Evolutionary conservation across 106 monocot species (phyloP), one percentile per base, ranked within the genome.

Genomic region (Vanilla planifolia): DNA sequence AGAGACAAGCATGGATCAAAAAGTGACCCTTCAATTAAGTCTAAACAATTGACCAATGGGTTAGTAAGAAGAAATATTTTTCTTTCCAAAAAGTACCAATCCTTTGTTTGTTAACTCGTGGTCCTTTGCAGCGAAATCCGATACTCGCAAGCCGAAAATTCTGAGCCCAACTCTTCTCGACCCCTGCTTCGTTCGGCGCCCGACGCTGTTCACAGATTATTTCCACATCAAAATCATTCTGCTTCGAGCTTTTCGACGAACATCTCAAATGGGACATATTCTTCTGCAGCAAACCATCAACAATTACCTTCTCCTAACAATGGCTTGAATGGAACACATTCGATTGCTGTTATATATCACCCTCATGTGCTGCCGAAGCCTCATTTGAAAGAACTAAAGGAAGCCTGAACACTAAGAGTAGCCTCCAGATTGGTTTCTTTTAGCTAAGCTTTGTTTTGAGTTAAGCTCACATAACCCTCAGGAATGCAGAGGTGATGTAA

Each of bases 31-130:
- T 1, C 40, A 8, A 21, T 56, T 40, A 85, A 77, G 62, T 62
- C 70, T 22, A 92, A 73, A 66, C 63, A 48, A 2, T 39, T 45
- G 16, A 37, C 60, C 8, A 69, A 77, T 39, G 63, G 64, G 86
- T 92, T 71, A 70, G 86, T 60, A 57, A 40, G 14, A 40, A 2
- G 40, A 14, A 40, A 9, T 14, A 40, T 2, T 7, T 9, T 40
- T 4, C 40, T 40, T 40, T 40, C 40, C 14, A 40, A 9, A 9
- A 9, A 14, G 40, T 40, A 40, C 7, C 40, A 45, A 45, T 15
- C n/a, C 45, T 16, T 9, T 8, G 6, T 52, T 26, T 3, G 46
- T 46, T 10, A 11, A 7, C 48, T 55, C 8, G 6, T 46, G 30
- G 19, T 20, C 4, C 28, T 48, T 35, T 43, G 0, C 75, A 78